Base-by-base conservation (phyloP, 345 rosid species). In the Noccaea caerulescens region DNA sequence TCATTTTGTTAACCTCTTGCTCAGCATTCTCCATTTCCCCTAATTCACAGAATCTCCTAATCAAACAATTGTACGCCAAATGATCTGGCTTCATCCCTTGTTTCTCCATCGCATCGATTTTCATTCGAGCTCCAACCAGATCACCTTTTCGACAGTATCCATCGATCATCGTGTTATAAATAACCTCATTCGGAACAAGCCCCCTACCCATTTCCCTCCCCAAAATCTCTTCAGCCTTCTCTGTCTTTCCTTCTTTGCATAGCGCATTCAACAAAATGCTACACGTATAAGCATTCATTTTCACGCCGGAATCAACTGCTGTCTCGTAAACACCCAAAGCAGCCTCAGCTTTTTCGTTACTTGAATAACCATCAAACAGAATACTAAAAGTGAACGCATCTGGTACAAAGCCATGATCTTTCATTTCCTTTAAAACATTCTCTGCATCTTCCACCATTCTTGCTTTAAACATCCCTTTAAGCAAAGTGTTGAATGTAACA, bases 401-500 rank as follows among this genome's bases (percentile, higher is more conserved):
- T 11, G 88, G 84, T 47, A 70, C 67, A 63, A 87, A 84, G n/a
- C 93, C 98, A 23, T 13, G 73, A 42, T 56, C 80, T 77, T 84
- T 71, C 91, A 93, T 88, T 77, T 90, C 97, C 51, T 82, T 33
- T 30, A 82, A 68, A 53, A 90, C 58, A 41, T n/a, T 49, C 69
- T 72, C 81, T 0, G 89, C 91, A 56, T 83, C 92, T 16, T 79
- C 85, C 83, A 83, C 88, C 80, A 79, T 84, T 72, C 53, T 68
- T 5, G 83, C 80, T 74, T 79, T 82, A 43, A 87, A 87, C 71
- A 90, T 73, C 10, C 91, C 97, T 32, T 74, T 70, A 16, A 87
- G 85, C 73, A 90, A 77, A 8, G 91, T 82, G 76, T 92, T 92
- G 58, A 77, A 92, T 0, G 93, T 90, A 59, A 90, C 72, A 41